A percentile compares a stretch with the other conserved stretches of the same genome.
These are phyloP conservation scores for Phalaenopsis equestris DNA, from an alignment of 106 monocot genomes.

Conservation along the genomic window DNA sequence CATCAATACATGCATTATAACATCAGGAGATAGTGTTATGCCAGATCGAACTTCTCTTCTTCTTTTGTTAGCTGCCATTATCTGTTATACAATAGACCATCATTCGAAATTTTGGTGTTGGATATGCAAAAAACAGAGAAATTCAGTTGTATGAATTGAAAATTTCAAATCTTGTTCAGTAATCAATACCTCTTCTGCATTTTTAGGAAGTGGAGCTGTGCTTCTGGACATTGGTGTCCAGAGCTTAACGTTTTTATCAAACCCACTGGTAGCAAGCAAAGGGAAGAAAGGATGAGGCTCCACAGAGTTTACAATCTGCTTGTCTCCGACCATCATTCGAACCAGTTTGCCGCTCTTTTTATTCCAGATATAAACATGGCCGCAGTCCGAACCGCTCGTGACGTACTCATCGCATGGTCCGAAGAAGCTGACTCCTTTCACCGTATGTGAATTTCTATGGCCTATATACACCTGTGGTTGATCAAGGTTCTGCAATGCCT, in stretches of 20 bases:
- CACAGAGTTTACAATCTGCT: conserved; percentile 69
- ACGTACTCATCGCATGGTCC: conserved; percentile 79
- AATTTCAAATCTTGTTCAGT: background rate
- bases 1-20: conserved; percentile 68
- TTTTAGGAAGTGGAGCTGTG: conserved; percentile 31
- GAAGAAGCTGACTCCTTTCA: conserved; percentile 78
- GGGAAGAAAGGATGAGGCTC: conserved; percentile 68
- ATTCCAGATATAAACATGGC: conserved; percentile 77
- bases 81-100: conserved; percentile 18
- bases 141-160: no score
- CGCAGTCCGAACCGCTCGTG: conserved; percentile 82
- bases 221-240: conserved; percentile 54
- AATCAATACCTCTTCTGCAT: conserved; percentile 37
- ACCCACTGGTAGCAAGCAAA: conserved; percentile 77
- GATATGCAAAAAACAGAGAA: no score
- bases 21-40: conserved; percentile 46
- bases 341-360: conserved; percentile 62
- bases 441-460: conserved; percentile 65
- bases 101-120: no score
- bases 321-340: conserved; percentile 67
- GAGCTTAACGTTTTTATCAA: conserved; percentile 69
- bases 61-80: conserved; percentile 42
- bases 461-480: conserved; percentile 71
- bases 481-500: conserved; percentile 15
- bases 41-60: conserved; percentile 40